phyloP scores from a whole-genome alignment of 2,329 filamentous ascomycete species.

The Chalaropsis ovoidea region DNA sequence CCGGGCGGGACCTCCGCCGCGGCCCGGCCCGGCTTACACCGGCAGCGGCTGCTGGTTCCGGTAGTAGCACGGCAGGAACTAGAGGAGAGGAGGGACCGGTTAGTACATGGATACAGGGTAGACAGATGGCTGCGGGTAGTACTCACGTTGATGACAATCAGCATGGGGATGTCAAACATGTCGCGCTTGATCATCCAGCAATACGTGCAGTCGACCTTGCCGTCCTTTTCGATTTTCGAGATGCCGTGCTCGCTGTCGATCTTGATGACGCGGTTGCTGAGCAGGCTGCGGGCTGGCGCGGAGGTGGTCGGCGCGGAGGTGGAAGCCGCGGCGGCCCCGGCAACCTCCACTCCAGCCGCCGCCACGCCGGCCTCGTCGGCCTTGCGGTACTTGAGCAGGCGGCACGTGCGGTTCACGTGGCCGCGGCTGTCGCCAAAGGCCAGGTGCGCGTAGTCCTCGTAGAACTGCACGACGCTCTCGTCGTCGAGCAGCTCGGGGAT shows the following conservation, averaged over 20 bases:
- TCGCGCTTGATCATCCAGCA: slow-evolving; percentile 96
- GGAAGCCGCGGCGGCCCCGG: too few relatives aligned
- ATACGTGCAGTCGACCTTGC: slow-evolving; percentile 88
- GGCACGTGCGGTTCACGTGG: slow-evolving; percentile 71
- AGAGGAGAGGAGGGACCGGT: neutral
- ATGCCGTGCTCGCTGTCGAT: slow-evolving; percentile 69
- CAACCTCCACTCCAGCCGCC: too few relatives aligned
- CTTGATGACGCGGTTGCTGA: slow-evolving; percentile 50
- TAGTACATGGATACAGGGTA: neutral
- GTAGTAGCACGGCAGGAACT: slow-evolving; percentile 53
- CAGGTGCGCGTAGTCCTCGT: slow-evolving; percentile 86
- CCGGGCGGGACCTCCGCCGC: too few relatives aligned
- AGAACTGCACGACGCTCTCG: slow-evolving; percentile 85
- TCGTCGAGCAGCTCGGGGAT: slow-evolving; percentile 88
- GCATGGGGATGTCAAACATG: slow-evolving; percentile 95
- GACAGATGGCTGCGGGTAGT: neutral
- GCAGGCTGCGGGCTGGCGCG: slow-evolving; percentile 34
- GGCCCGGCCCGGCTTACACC: slow-evolving; percentile 33
- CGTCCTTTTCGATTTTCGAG: slow-evolving; percentile 71
- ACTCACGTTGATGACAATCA: slow-evolving; percentile 97
- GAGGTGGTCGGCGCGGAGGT: slow-evolving; percentile 28
- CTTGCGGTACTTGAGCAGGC: slow-evolving; percentile 76
- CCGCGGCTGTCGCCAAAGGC: slow-evolving; percentile 87
- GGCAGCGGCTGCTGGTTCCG: slow-evolving; percentile 48
- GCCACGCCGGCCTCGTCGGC: slow-evolving; percentile 26